Evolutionary conservation across 495 filamentous ascomycete species (phyloP).

Genomic region (Tuber melanosporum): DNA sequence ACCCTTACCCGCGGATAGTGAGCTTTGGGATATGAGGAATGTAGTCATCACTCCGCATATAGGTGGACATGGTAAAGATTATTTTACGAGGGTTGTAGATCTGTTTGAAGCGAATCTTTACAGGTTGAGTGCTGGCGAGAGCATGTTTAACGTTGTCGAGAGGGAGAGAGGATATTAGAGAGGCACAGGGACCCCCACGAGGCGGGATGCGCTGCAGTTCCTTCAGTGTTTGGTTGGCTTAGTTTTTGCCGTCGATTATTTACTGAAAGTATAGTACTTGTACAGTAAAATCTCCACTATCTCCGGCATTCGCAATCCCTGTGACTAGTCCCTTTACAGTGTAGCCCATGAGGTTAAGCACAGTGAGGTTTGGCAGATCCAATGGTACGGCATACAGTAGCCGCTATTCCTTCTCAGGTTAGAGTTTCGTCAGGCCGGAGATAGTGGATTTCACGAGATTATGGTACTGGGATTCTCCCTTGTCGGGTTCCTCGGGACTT

Average conservation of each 20-base stretch:
- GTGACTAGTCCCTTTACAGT: too few species aligned
- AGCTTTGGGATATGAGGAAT: slow-evolving; percentile 68
- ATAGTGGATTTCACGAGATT: too few species aligned
- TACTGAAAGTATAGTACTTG: too few species aligned
- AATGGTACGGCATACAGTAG: too few species aligned
- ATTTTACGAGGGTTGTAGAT: slow-evolving; percentile 55
- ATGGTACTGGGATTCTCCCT: neutral
- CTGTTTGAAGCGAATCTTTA: slow-evolving; percentile 59
- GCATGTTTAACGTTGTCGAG: slow-evolving; percentile 62
- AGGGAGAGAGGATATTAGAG: slow-evolving; percentile 57
- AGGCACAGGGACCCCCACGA: neutral
- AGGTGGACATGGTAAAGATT: slow-evolving; percentile 56
- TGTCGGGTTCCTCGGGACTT: neutral
- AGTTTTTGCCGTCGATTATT: neutral
- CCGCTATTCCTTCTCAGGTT: too few species aligned
- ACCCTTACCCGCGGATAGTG: slow-evolving; percentile 62
- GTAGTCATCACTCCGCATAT: slow-evolving; percentile 74
- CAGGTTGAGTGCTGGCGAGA: slow-evolving; percentile 53
- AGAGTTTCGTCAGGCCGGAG: too few species aligned
- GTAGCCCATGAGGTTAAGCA: too few species aligned
- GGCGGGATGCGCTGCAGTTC: neutral
- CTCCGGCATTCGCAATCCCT: too few species aligned
- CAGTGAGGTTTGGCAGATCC: too few species aligned
- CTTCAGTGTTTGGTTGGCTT: neutral
- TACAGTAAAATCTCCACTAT: too few species aligned